Evolutionary conservation across 2,329 filamentous ascomycete species (phyloP), one percentile per base, ranked within the genome.

Genomic region (Chalaropsis ovoidea): DNA sequence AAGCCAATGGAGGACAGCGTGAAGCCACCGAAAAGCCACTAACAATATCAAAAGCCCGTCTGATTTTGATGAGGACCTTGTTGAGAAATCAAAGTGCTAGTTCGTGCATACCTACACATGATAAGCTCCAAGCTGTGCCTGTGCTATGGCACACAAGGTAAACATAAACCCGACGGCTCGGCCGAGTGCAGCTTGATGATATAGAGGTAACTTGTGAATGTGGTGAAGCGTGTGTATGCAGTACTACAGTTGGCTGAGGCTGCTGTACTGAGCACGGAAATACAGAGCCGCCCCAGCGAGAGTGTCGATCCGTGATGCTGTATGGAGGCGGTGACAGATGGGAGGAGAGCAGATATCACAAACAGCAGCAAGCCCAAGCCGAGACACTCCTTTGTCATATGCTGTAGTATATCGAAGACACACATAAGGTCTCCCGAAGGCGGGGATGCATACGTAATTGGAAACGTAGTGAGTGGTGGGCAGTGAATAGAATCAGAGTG

Each of bases 161-260:
- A 31, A 62, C 35, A 31, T 62, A n/a, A 31, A 35, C 61, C 7
- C 42, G 42, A 3, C 24, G 45, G 61, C 39, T 62, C 45, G 42
- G 52, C 52, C 31, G 52, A 35, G 52, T 56, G 52, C 27, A 56
- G 24, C 27, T 17, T 31, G 15, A n/a, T 56, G 19, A 24, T 10
- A 52, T 56, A 47, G 2, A 47, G 15, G 15, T 19, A n/a, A n/a
- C 43, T n/a, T 19, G n/a, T 47, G 15, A 19, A 47, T 5, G 11
- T 31, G 52, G 27, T 17, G 19, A 54, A 56, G 11, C 24, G 17
- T 31, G 24, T 15, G 49, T 35, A 35, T 31, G 2, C 27, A 19
- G 11, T 31, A 17, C 27, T 56, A 31, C 13, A 22, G 45, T n/a
- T 35, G 52, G 15, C 22, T 31, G 35, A 39, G 35, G 35, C 35